Base-by-base conservation (phyloP, 2,329 filamentous ascomycete species). In the Aspergillus tamarii region DNA sequence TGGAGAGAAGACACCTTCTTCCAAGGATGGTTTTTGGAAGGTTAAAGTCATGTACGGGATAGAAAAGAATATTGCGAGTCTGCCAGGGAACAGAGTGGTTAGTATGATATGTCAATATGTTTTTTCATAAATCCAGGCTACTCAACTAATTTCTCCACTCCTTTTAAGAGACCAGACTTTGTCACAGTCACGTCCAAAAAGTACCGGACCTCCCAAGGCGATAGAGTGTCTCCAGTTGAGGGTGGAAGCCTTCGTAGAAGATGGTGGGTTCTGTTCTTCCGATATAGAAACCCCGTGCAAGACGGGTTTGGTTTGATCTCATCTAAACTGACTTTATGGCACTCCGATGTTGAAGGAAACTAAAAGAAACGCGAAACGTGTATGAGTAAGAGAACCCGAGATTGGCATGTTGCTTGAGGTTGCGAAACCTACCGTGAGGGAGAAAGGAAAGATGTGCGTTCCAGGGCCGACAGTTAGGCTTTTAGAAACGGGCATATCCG, bases 271-370 rank as follows among this genome's bases (percentile, higher is more conserved):
- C 55, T 26, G 26, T 48, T 57, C 30, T 36, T 36, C 52, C 30
- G 52, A n/a, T 34, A 23, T 36, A 54, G 30, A 12, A 54, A 36
- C 30, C 52, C 52, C 30, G 30, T 54, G 30, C 52, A 54, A 21
- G 56, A 23, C n/a, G 9, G 21, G 26, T 10, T 39, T 30, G 14
- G 32, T 2, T 45, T 52, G 19, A 5, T n/a, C 5, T 54, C 34
- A n/a, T 26, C 45, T 23, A 30, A 8, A 19, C 55, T 48, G 30
- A 45, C 36, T 26, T 62, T 66, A 39, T 62, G 66, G 26, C 64
- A 66, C 62, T 66, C 64, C 11, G 66, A 63, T 16, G 62, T 60
- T 32, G 64, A 58, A 21, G 66, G 55, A 9, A 68, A 64, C 66
- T 68, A n/a, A 14, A 50, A 45, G 4, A 23, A 23, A 36, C 16